Conservation (phyloP, 2,329 filamentous ascomycete genomes). For the Fusarium cicatricum region DNA sequence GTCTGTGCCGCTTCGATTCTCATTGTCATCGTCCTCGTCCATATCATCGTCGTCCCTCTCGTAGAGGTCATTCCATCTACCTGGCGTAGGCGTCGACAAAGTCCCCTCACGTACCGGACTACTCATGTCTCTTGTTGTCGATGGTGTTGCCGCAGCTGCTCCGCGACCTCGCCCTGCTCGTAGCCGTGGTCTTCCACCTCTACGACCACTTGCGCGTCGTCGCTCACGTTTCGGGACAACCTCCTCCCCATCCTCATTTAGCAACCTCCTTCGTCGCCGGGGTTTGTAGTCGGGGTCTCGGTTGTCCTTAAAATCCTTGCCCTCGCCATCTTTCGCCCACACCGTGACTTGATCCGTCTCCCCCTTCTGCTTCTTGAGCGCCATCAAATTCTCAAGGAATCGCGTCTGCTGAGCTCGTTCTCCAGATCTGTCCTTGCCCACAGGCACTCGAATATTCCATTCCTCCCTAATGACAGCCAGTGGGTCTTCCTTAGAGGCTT, state of each 20-base stretch:
- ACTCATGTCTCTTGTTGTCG: conserved; percentile 20
- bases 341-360: conserved; percentile 73
- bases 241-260: conserved; percentile 41
- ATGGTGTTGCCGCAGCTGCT: conserved; percentile 5
- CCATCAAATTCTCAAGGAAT: conserved; percentile 73
- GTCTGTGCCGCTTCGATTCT: conserved; percentile 34
- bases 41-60: conserved; percentile 37
- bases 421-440: conserved; percentile 56
- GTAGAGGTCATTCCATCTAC: conserved; percentile 46
- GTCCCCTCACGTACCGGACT: conserved; percentile 19
- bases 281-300: conserved; percentile 52
- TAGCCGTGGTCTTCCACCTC: conserved; percentile 34
- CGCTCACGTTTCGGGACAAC: conserved; percentile 33
- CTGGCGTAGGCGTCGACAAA: conserved; percentile 48
- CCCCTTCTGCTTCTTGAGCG: conserved; percentile 69
- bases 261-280: conserved; percentile 40
- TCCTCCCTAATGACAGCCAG: conserved; percentile 52
- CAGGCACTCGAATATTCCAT: conserved; percentile 56
- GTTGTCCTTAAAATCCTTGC: conserved; percentile 53
- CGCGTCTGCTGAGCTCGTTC: conserved; percentile 58
- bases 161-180: conserved; percentile 27
- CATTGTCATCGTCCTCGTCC: conserved; percentile 41
- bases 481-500: conserved; percentile 46
- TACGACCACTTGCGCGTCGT: conserved; percentile 27
- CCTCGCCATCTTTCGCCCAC: conserved; percentile 57